Evolutionary conservation across 331 rosid species (phyloP), one percentile per base, ranked within the genome.

Genomic region (Dryas integrifolia): DNA sequence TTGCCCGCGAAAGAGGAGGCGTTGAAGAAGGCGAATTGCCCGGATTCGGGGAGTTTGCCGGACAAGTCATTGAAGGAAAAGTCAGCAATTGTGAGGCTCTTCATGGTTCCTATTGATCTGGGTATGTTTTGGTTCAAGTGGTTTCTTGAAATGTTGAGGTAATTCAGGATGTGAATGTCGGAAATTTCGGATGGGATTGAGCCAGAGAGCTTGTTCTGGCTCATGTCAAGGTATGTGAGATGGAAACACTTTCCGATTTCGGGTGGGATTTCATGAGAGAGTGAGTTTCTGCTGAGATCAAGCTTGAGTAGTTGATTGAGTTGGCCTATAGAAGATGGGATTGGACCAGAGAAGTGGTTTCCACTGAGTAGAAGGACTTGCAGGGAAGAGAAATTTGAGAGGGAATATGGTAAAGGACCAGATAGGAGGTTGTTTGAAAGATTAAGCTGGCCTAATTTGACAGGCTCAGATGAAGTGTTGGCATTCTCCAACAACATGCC

Each of bases 151-250:
- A 90, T 40, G 81, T 92, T 92, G 38, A 92, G 46, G 87, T 85
- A 88, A 72, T 88, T 92, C 76, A 92, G 76, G 8, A 88, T 88
- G 8, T 49, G 94, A 72, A 86, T 80, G 44, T 84, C 73, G 72
- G 96, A 85, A 69, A 90, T 85, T 64, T 80, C 74, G 0, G 75
- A 76, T 5, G 98, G 95, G 74, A 92, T 82, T 45, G 83, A 57
- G 69, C 91, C 92, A 10, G 96, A 83, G 64, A 92, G 95, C 72
- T 88, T 88, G 88, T 92, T 92, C 78, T 88, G 95, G 85, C 98
- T 92, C 89, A 92, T 77, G 88, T 92, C 98, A 21, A 92, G 88
- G 82, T 71, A 88, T 5, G 96, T 81, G 11, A 92, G 94, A 67
- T 81, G 89, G n/a, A 59, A 59, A 63, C 96, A 92, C 49, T 80